Percentiles rank a stretch among this genome's conserved stretches.
Evolutionary conservation across 306 rosid genomes (phyloP).

Genomic region (Citrullus amarus): DNA sequence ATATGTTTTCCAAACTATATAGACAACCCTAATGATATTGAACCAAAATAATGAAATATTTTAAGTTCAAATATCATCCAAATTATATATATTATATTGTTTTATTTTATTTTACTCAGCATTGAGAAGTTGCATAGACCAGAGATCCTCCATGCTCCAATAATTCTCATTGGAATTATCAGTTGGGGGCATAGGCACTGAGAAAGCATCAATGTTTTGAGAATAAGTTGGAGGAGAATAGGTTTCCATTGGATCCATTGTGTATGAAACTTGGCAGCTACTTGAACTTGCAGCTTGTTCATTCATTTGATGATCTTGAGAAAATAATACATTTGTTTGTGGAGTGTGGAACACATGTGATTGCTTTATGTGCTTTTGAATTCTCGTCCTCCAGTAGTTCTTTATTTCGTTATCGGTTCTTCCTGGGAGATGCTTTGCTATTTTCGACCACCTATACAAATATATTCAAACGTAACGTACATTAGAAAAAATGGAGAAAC

Average conservation of each 20-base stretch:
- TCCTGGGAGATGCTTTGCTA: constrained; percentile 65
- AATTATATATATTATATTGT: no score
- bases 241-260: constrained; percentile 27
- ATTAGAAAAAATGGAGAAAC: no score
- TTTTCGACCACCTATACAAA: constrained; percentile 55
- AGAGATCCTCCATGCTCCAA: constrained; percentile 69
- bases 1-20: neutral
- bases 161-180: constrained; percentile 23
- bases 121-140: constrained; percentile 61
- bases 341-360: constrained; percentile 20
- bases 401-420: constrained; percentile 71
- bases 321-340: neutral
- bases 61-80: neutral
- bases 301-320: constrained; percentile 7
- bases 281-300: constrained; percentile 20
- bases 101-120: constrained; percentile 10
- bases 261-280: constrained; percentile 27
- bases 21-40: neutral
- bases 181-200: constrained; percentile 15
- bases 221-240: constrained; percentile 31
- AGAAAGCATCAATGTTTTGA: constrained; percentile 24
- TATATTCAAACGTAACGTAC: neutral
- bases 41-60: neutral
- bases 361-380: constrained; percentile 60
- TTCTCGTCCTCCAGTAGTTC: constrained; percentile 76